phyloP scores from a whole-genome alignment of 192 early-diverging fungal genomes.

The Dimargaris xerosporica region DNA sequence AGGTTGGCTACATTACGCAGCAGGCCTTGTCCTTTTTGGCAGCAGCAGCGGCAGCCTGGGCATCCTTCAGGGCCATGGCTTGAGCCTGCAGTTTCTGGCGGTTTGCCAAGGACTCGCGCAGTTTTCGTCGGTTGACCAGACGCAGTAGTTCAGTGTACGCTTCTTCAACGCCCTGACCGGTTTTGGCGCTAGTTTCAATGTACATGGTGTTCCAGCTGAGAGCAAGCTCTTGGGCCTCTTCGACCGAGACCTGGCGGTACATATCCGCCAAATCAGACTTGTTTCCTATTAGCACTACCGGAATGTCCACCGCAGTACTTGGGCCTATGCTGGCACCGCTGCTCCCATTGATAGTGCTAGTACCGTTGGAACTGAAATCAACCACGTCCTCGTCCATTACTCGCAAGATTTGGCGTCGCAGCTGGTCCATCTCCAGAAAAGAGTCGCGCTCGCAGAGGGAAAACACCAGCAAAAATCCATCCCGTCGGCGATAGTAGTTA shows the following conservation, averaged over 20 bases:
- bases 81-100: neutral
- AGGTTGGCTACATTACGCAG: neutral
- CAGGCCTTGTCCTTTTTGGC: neutral
- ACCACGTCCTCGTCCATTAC: conserved; percentile 38
- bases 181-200: conserved; percentile 57
- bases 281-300: conserved; percentile 6
- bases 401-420: neutral
- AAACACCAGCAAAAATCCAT: conserved; percentile 13
- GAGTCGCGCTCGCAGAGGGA: neutral
- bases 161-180: conserved; percentile 23
- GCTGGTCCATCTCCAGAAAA: neutral
- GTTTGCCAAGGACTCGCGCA: neutral
- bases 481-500: conserved; percentile 16
- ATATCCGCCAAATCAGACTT: conserved; percentile 1
- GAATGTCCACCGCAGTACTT: neutral
- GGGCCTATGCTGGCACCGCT: no score
- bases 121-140: neutral
- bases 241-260: conserved; percentile 37
- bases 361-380: no score
- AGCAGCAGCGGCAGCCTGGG: conserved; percentile 11
- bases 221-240: conserved; percentile 40
- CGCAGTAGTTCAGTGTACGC: neutral
- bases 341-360: no score
- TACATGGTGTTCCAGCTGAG: conserved; percentile 54
- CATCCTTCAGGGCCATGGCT: neutral